Conservation (phyloP, 2,329 filamentous ascomycete species). For the Aspergillus hortae region DNA sequence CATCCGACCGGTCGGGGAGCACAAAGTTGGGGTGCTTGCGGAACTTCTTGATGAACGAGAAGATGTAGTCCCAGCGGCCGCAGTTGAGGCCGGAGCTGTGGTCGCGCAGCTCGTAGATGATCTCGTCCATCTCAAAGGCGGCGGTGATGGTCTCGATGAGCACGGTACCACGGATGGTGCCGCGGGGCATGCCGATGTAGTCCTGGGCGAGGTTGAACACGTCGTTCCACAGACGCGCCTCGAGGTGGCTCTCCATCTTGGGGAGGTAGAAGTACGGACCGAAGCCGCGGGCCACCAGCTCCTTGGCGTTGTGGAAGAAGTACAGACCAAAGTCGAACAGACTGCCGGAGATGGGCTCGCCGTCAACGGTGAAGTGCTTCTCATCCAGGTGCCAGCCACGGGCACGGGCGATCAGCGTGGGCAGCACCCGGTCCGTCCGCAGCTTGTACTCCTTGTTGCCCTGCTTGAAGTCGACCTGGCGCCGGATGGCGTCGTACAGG, state of each 20-base stretch:
- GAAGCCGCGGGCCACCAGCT: constrained; percentile 76
- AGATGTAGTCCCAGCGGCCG: constrained; percentile 99
- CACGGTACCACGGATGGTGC: constrained; percentile 91
- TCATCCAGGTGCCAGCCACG: constrained; percentile 98
- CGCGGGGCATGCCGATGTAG: constrained; percentile 64
- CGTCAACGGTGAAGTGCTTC: constrained; percentile 95
- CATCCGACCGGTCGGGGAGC: constrained; percentile 81
- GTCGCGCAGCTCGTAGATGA: constrained; percentile 97
- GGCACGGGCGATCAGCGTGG: constrained; percentile 89
- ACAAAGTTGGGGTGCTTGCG: constrained; percentile 90
- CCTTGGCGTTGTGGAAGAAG: constrained; percentile 96
- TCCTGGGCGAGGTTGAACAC: background rate
- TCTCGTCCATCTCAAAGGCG: constrained; percentile 99
- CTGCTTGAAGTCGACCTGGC: constrained; percentile 93
- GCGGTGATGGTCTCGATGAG: constrained; percentile 97
- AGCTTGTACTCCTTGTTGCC: constrained; percentile 97
- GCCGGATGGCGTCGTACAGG: constrained; percentile 91
- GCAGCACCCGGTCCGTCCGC: constrained; percentile 78
- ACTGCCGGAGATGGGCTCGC: constrained; percentile 85
- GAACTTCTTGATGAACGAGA: constrained; percentile 99
- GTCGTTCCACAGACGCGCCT: constrained; percentile 83
- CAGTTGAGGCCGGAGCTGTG: constrained; percentile 97
- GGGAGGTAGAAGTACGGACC: constrained; percentile 98
- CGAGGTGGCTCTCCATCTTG: constrained; percentile 97
- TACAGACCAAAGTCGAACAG: constrained; percentile 98